Percentiles rank a stretch among this genome's conserved stretches.
Evolutionary conservation across 768 basidiomycete genomes (phyloP).

Genomic region (Suillus paluster): DNA sequence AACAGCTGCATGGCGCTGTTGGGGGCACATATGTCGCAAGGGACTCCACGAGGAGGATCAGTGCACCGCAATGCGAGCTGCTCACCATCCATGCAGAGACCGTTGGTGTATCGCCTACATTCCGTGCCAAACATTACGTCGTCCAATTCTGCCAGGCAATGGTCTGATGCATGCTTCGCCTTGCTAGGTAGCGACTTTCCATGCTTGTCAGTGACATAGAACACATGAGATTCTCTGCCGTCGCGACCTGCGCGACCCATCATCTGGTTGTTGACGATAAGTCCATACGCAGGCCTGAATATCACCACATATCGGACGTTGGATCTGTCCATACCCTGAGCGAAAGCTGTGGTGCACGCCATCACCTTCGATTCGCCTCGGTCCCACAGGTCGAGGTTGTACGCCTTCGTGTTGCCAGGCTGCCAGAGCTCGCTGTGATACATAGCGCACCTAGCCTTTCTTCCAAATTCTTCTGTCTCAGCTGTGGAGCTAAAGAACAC

Average conservation of each 20-base stretch:
- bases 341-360: background rate
- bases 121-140: too few relatives aligned
- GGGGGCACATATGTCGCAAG: too few relatives aligned
- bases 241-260: background rate
- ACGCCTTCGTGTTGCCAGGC: background rate
- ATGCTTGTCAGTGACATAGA: background rate
- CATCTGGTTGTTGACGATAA: background rate
- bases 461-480: too few relatives aligned
- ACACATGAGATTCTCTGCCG: background rate
- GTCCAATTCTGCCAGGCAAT: too few relatives aligned
- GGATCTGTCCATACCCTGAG: background rate
- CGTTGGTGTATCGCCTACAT: too few relatives aligned
- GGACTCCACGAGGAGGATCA: too few relatives aligned
- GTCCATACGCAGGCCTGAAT: background rate
- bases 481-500: too few relatives aligned
- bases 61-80: too few relatives aligned
- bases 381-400: background rate
- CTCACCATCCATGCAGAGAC: too few relatives aligned
- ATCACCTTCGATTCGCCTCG: background rate
- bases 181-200: too few relatives aligned
- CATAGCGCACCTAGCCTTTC: background rate
- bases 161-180: too few relatives aligned
- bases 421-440: background rate
- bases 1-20: too few relatives aligned
- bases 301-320: background rate